Percentiles rank a stretch among this genome's conserved stretches.
Evolutionary conservation across 495 filamentous ascomycete genomes (phyloP).

Genomic region (Trichoderma reesei): DNA sequence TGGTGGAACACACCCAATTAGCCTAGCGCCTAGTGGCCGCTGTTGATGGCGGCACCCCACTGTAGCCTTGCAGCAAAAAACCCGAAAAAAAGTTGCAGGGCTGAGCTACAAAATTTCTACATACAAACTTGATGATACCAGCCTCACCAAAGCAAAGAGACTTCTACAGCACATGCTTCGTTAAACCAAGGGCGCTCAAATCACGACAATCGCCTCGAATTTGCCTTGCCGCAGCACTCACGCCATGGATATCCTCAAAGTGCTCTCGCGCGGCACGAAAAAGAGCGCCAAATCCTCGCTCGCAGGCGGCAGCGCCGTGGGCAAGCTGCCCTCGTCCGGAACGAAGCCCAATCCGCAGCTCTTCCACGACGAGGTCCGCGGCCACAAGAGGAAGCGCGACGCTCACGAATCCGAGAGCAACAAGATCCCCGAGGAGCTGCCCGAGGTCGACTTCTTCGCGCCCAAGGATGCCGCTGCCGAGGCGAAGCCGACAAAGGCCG

Average conservation of each 20-base stretch:
- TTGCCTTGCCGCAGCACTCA: not conserved
- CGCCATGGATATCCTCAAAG: constrained; percentile 55
- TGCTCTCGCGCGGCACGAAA: constrained; percentile 57
- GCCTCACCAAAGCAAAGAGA: not conserved
- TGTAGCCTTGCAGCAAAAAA: constrained; percentile 1
- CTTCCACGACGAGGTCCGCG: constrained; percentile 36
- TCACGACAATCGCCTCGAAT: not conserved
- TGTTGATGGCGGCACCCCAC: not conserved
- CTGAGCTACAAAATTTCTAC: constrained; percentile 8
- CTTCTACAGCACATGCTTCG: not conserved
- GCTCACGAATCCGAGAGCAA: constrained; percentile 16
- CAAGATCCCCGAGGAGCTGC: constrained; percentile 23
- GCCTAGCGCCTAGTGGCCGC: not conserved
- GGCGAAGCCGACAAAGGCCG: not conserved
- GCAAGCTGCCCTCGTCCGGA: constrained; percentile 43
- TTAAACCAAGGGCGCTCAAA: not conserved
- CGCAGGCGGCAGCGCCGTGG: constrained; percentile 22
- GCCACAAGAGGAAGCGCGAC: constrained; percentile 41
- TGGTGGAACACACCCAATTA: not conserved
- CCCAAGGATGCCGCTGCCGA: constrained; percentile 18
- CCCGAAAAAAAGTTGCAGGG: not conserved
- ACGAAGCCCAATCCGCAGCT: constrained; percentile 38
- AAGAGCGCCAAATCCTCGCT: constrained; percentile 16
- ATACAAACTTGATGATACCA: not conserved
- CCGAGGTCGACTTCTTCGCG: constrained; percentile 42